A percentile compares a stretch with the other conserved stretches of the same genome.
Conservation (phyloP, 2,329 filamentous ascomycete genomes). For the Fusarium succisae region DNA sequence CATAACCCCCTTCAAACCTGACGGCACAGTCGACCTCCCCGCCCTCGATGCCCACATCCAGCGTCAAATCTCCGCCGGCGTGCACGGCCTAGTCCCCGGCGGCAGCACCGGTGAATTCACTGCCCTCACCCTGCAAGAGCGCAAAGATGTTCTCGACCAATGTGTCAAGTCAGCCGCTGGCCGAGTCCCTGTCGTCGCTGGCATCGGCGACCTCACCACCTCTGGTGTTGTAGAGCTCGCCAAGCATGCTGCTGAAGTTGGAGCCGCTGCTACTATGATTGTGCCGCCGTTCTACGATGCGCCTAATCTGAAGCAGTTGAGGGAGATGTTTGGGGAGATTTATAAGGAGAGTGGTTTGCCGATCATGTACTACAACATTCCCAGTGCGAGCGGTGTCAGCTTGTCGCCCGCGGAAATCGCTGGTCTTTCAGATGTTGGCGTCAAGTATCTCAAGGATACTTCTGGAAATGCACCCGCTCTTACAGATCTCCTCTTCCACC, state of each 20-base stretch:
- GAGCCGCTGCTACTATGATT: slow-evolving; percentile 56
- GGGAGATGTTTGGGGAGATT: slow-evolving; percentile 54
- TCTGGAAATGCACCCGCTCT: slow-evolving; percentile 60
- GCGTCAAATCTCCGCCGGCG: slow-evolving; percentile 53
- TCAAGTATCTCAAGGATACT: slow-evolving; percentile 62
- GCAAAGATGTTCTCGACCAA: slow-evolving; percentile 55
- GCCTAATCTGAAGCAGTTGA: slow-evolving; percentile 46
- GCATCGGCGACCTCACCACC: slow-evolving; percentile 56
- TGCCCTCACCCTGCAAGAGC: slow-evolving; percentile 53
- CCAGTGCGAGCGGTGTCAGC: slow-evolving; percentile 55
- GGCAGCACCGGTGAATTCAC: slow-evolving; percentile 61
- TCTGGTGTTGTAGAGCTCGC: slow-evolving; percentile 41
- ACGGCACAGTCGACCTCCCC: slow-evolving; percentile 51
- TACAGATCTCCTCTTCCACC: slow-evolving; percentile 58
- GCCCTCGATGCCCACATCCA: slow-evolving; percentile 53
- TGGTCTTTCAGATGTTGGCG: slow-evolving; percentile 54
- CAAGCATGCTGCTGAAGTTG: slow-evolving; percentile 47
- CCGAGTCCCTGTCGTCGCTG: slow-evolving; percentile 54
- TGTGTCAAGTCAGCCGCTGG: slow-evolving; percentile 49
- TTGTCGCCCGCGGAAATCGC: slow-evolving; percentile 55
- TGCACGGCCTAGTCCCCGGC: slow-evolving; percentile 60
- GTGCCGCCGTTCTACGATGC: slow-evolving; percentile 62
- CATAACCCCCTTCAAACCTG: slow-evolving; percentile 57
- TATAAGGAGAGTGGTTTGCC: slow-evolving; percentile 52
- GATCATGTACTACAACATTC: slow-evolving; percentile 63